Base-by-base conservation (phyloP, 116 monocot species). In the Zostera marina region DNA sequence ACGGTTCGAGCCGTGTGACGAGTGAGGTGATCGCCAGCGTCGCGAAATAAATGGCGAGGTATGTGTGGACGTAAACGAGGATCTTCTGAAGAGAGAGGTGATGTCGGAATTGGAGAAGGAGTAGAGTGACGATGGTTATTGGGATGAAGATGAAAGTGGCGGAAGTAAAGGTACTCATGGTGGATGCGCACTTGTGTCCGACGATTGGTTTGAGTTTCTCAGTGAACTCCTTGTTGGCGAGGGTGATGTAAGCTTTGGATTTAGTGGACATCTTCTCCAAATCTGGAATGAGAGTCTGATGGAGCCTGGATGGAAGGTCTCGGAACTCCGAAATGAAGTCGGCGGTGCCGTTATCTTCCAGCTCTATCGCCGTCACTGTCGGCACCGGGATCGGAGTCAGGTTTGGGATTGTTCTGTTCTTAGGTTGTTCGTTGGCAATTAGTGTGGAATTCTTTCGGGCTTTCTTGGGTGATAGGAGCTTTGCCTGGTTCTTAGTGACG, bases 31-130 rank as follows among this genome's bases (percentile, higher is more conserved):
- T n/a, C 17, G 82, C 72, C 56, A 91, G 85, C 16, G 77, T 77
- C n/a, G 73, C 68, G 77, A 91, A 91, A 71, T 91, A 91, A 68
- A 82, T 78, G 25, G 82, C 85, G 15, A 85, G 66, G 69, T 91
- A 85, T 14, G 75, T 75, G 22, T 91, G 82, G 54, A 73, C 55
- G 63, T 79, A 75, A 51, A 85, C 66, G 26, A 91, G 65, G 26
- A 71, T 45, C 62, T 56, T 60, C 14, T 68, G 76, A 15, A 91
- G 67, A 15, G 84, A 73, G 53, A 85, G 74, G 73, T 65, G 70
- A 26, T 63, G 52, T 8, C 67, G 64, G 47, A 85, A 64, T 25
- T 73, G 68, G 40, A 64, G 72, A 64, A 85, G 58, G 58, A 85
- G 61, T 48, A 58, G 25, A 23, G 68, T 54, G 58, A 82, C 60